Evolutionary conservation across 1,139 yeast genomes (phyloP), one percentile per base, ranked within the genome.

Genomic region (Scheffersomyces parashehatae): DNA sequence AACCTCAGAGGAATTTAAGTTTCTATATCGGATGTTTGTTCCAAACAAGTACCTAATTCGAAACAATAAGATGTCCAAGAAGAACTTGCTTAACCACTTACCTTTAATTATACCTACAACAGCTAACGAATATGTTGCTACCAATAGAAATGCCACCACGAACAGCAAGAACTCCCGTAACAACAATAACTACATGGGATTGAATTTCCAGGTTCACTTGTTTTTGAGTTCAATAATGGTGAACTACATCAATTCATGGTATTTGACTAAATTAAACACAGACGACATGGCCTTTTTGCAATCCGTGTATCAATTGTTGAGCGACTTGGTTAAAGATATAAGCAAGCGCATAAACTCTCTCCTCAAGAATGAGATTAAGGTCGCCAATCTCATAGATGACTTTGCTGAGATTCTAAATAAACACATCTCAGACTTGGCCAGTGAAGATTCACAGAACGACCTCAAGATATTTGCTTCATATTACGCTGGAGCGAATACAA

Each of bases 231-330:
- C 67, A 2, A 66, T 73, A 5, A 59, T 70, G 48, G 55, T 63
- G 8, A 60, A 64, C 33, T 73, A 60, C 45, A 65, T 74, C 16
- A 59, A 61, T 43, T 60, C 73, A 38, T 74, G 79, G 79, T 74
- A 72, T 50, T 53, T 65, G 35, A 49, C 45, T 29, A 71, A 70
- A 47, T 55, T 74, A 15, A 70, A 72, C 44, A 72, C 78, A 2
- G 69, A 68, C 37, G 69, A 70, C 48, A 45, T 59, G 40, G 73
- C 67, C 34, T 71, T 74, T 50, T 45, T 72, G 14, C 59, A 50
- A 36, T 44, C 45, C 14, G 60, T 71, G n/a, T 72, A 73, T 50
- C 52, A 49, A 32, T 47, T 64, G 5, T 47, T 73, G 37, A 58
- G 71, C 46, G 68, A 59, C 28, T 54, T 71, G 35, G 56, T 67